Evolutionary conservation across 495 filamentous ascomycete genomes (phyloP).

Genomic region (Oidiodendron maius): DNA sequence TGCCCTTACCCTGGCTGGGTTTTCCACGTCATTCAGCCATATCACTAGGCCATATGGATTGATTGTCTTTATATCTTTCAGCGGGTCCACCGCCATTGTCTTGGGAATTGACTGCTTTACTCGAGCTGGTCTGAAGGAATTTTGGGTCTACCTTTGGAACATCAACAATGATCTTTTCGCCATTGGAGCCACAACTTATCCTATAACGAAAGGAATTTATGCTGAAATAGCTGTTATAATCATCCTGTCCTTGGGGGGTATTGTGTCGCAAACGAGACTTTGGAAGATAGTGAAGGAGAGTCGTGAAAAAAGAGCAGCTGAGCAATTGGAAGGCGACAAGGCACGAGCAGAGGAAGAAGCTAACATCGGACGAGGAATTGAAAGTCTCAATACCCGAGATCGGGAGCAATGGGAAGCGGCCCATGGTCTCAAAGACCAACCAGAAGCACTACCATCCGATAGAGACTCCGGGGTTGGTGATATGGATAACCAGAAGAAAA

Average conservation of each 20-base stretch:
- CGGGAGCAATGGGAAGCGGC: constrained; percentile 73
- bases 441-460: constrained; percentile 18
- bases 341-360: constrained; percentile 66
- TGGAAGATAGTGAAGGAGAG: constrained; percentile 83
- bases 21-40: constrained; percentile 70
- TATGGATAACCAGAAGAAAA: constrained; percentile 45
- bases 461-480: constrained; percentile 49
- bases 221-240: constrained; percentile 80
- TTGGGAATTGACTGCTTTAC: constrained; percentile 91
- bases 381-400: constrained; percentile 61
- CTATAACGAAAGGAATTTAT: constrained; percentile 77
- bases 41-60: constrained; percentile 73
- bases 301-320: constrained; percentile 53
- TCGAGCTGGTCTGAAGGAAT: constrained; percentile 84
- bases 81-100: constrained; percentile 70
- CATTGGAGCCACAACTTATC: constrained; percentile 67
- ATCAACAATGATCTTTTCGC: constrained; percentile 80
- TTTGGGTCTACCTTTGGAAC: constrained; percentile 91
- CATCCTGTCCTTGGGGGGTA: constrained; percentile 64
- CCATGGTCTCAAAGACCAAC: constrained; percentile 53
- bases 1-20: constrained; percentile 59
- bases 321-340: constrained; percentile 47
- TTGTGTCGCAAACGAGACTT: constrained; percentile 78
- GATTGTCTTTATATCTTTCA: constrained; percentile 70
- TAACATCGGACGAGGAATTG: constrained; percentile 58